phyloP scores from a whole-genome alignment of 306 rosid genomes.

The Abrus pulchellus region DNA sequence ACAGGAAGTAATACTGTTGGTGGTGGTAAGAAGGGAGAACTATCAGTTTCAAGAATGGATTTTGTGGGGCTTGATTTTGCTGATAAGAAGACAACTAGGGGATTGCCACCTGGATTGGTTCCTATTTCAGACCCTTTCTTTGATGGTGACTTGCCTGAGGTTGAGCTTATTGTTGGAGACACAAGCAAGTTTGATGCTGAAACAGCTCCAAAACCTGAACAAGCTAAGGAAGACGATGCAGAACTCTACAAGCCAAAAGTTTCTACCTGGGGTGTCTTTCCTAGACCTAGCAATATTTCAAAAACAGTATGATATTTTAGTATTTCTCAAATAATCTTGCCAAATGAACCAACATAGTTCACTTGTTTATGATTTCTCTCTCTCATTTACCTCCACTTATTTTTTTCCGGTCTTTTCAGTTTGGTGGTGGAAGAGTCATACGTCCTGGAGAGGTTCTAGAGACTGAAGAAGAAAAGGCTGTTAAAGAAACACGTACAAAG shows the following conservation, averaged over 20 bases:
- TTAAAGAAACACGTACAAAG: constrained; percentile 77
- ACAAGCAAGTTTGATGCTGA: constrained; percentile 60
- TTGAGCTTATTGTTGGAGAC: constrained; percentile 88
- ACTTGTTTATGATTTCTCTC: constrained; percentile 20
- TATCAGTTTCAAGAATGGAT: constrained; percentile 82
- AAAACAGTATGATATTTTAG: constrained; percentile 67
- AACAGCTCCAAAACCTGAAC: constrained; percentile 50
- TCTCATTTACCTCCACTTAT: background rate
- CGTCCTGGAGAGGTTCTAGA: constrained; percentile 84
- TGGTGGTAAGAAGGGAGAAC: constrained; percentile 61
- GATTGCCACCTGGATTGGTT: constrained; percentile 83
- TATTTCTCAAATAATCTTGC: constrained; percentile 37
- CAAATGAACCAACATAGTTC: background rate
- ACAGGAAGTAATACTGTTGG: constrained; percentile 50
- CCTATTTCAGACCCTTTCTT: constrained; percentile 75
- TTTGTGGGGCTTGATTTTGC: constrained; percentile 85
- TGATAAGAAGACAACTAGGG: constrained; percentile 75
- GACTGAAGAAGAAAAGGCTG: constrained; percentile 82
- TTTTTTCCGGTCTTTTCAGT: constrained; percentile 53
- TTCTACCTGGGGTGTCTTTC: constrained; percentile 97
- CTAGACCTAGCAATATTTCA: constrained; percentile 88
- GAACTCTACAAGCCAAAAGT: constrained; percentile 87
- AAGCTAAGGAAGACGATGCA: constrained; percentile 57
- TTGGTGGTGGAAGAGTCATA: constrained; percentile 86
- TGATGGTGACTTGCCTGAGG: constrained; percentile 65